These are phyloP conservation scores for Bonia amplexicaulis DNA, from an alignment of 176 grass and related monocot species.

Conservation along the genomic window DNA sequence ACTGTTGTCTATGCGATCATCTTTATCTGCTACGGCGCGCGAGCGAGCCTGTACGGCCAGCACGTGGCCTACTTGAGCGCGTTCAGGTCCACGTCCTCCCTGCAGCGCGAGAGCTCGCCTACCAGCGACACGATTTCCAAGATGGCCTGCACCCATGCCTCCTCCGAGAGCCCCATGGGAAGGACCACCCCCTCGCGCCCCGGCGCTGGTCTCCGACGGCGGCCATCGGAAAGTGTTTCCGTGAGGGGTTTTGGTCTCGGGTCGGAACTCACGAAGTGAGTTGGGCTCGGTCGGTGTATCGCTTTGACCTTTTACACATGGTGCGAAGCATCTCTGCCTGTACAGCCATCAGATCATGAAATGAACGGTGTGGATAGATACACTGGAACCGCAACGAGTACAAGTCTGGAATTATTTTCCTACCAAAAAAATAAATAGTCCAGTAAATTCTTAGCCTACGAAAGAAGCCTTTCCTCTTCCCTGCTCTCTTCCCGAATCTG, in stretches of 20 bases:
- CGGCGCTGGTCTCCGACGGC: conserved; percentile 42
- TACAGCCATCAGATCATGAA: neutral
- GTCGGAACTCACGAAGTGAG: neutral
- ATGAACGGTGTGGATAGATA: neutral
- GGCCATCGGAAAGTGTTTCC: conserved; percentile 39
- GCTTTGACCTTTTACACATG: neutral
- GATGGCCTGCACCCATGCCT: conserved; percentile 89
- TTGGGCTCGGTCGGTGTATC: conserved; percentile 8
- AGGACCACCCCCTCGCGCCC: conserved; percentile 77
- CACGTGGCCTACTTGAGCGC: conserved; percentile 94
- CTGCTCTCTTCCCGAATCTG: conserved; percentile 2
- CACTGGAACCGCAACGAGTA: neutral
- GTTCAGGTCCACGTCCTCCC: conserved; percentile 94
- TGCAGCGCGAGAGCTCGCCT: conserved; percentile 85
- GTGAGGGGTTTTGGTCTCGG: conserved; percentile 1
- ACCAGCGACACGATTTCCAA: conserved; percentile 93
- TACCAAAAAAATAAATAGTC: neutral
- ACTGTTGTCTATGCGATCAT: conserved; percentile 94
- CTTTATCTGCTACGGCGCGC: conserved; percentile 91
- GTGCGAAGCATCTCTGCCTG: neutral
- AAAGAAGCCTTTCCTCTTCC: neutral
- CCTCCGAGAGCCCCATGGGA: conserved; percentile 73
- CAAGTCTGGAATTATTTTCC: neutral
- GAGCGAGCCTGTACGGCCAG: conserved; percentile 71
- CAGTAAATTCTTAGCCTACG: neutral